Percentiles rank a stretch among this genome's conserved stretches.
Evolutionary conservation across 768 basidiomycete species (phyloP).

Genomic region (Rhodocollybia butyracea): DNA sequence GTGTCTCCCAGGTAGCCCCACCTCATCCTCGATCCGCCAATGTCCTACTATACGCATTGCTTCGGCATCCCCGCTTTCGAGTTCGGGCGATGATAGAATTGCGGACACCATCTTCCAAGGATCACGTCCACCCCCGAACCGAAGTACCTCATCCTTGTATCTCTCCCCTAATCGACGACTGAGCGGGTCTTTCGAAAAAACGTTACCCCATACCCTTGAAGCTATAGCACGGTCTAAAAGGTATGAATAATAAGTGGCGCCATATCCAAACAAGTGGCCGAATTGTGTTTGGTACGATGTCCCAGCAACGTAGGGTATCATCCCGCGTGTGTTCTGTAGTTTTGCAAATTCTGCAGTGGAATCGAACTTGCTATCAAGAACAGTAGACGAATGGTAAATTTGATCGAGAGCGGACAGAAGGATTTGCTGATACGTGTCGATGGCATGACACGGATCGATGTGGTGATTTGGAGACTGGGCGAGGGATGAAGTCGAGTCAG

Average conservation of each 20-base stretch:
- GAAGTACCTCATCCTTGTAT: constrained; percentile 73
- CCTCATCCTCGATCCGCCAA: constrained; percentile 83
- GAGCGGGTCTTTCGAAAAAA: constrained; percentile 71
- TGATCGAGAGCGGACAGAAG: constrained; percentile 89
- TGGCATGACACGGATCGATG: constrained; percentile 71
- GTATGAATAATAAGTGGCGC: constrained; percentile 97
- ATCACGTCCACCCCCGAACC: constrained; percentile 85
- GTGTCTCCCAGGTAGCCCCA: constrained; percentile 57
- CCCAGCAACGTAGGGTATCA: constrained; percentile 79
- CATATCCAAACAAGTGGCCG: constrained; percentile 93
- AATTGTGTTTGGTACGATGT: constrained; percentile 97
- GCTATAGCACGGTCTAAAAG: constrained; percentile 96
- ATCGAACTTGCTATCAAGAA: constrained; percentile 56
- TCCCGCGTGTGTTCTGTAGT: constrained; percentile 64
- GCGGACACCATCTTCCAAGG: constrained; percentile 91
- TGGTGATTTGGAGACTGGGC: constrained; percentile 62
- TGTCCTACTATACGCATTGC: constrained; percentile 90
- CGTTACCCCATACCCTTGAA: constrained; percentile 78
- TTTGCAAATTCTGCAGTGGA: constrained; percentile 65
- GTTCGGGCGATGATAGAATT: constrained; percentile 58
- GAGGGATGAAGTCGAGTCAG: constrained; percentile 40
- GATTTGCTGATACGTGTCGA: constrained; percentile 91
- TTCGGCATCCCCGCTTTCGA: constrained; percentile 69
- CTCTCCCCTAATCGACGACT: constrained; percentile 74
- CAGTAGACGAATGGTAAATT: constrained; percentile 75